These are phyloP conservation scores for Leccinum pseudoinsigne DNA, from an alignment of 1,284 basidiomycete genomes.

Conservation along the genomic window DNA sequence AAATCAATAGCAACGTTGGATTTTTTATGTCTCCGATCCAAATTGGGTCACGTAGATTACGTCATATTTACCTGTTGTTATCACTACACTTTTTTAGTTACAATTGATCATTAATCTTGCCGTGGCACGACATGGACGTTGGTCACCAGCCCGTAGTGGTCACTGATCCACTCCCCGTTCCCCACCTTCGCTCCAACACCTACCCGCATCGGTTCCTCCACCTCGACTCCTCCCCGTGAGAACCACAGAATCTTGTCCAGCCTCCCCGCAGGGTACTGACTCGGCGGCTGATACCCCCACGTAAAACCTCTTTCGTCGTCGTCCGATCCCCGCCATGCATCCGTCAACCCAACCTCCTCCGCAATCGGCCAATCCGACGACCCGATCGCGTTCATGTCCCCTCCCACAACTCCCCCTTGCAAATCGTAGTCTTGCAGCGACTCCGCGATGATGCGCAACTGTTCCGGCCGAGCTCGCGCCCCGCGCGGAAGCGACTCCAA, in stretches of 20 bases:
- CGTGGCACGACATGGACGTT: conserved; percentile 38
- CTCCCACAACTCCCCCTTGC: conserved; percentile 58
- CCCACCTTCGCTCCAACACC: conserved; percentile 51
- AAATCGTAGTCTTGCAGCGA: conserved; percentile 46
- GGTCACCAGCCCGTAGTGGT: conserved; percentile 62
- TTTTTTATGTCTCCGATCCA: conserved; percentile 35
- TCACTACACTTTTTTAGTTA: conserved; percentile 13
- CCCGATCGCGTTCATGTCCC: conserved; percentile 70
- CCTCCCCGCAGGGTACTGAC: conserved; percentile 46
- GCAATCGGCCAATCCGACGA: conserved; percentile 44
- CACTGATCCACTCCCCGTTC: conserved; percentile 54
- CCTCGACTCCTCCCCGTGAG: conserved; percentile 42
- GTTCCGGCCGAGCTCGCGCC: conserved; percentile 44
- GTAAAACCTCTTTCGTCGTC: conserved; percentile 49
- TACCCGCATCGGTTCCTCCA: conserved; percentile 52
- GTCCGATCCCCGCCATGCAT: conserved; percentile 50
- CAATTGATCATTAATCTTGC: conserved; percentile 13
- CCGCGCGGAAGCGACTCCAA: conserved; percentile 59
- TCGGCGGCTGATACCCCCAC: conserved; percentile 63
- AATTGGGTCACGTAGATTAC: conserved; percentile 21
- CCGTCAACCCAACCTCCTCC: conserved; percentile 46
- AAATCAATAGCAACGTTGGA: conserved; percentile 6
- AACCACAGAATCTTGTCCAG: conserved; percentile 68
- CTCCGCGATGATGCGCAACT: conserved; percentile 51
- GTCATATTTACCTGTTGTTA: conserved; percentile 18